A percentile compares a stretch with the other conserved stretches of the same genome.
These are phyloP conservation scores for Helotiales sp. DNA, from an alignment of 2,329 filamentous ascomycete genomes.

Conservation along the genomic window DNA sequence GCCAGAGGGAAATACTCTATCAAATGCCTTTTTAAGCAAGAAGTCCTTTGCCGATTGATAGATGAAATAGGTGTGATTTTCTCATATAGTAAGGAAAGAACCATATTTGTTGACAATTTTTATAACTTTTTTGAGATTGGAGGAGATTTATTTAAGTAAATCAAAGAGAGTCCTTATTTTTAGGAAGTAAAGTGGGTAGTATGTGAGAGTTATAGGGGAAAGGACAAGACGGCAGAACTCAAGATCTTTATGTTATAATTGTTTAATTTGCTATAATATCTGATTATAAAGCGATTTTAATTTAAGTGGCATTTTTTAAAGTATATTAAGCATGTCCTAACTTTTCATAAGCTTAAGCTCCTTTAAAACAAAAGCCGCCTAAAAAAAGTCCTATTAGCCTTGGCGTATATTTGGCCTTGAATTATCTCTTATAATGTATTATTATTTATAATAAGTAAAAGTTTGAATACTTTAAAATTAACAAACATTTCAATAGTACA, in stretches of 20 bases:
- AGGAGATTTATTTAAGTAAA: slow-evolving; percentile 6
- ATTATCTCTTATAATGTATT: neutral
- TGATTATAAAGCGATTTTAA: slow-evolving; percentile 38
- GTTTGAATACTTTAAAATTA: neutral
- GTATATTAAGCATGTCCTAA: slow-evolving; percentile 22
- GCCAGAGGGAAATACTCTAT: slow-evolving; percentile 42
- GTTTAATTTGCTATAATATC: slow-evolving; percentile 32
- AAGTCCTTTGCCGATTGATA: slow-evolving; percentile 45
- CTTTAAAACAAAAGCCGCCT: slow-evolving; percentile 49
- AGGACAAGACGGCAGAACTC: neutral
- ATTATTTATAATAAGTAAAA: neutral
- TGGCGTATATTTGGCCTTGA: neutral
- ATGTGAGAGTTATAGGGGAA: neutral
- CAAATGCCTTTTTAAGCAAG: slow-evolving; percentile 31
- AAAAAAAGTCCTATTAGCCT: slow-evolving; percentile 46
- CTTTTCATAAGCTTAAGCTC: slow-evolving; percentile 23
- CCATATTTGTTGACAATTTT: slow-evolving; percentile 42
- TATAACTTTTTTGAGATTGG: slow-evolving; percentile 45
- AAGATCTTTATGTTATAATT: neutral
- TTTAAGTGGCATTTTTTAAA: slow-evolving; percentile 27
- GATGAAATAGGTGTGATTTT: slow-evolving; percentile 39
- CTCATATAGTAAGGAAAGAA: slow-evolving; percentile 43
- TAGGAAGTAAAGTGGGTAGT: neutral
- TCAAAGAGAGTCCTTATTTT: neutral
- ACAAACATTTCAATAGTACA: neutral